Evolutionary conservation across 108 stramenopile species (phyloP), one percentile per base, ranked within the genome.

Genomic region (Fistulifera pelliculosa): DNA sequence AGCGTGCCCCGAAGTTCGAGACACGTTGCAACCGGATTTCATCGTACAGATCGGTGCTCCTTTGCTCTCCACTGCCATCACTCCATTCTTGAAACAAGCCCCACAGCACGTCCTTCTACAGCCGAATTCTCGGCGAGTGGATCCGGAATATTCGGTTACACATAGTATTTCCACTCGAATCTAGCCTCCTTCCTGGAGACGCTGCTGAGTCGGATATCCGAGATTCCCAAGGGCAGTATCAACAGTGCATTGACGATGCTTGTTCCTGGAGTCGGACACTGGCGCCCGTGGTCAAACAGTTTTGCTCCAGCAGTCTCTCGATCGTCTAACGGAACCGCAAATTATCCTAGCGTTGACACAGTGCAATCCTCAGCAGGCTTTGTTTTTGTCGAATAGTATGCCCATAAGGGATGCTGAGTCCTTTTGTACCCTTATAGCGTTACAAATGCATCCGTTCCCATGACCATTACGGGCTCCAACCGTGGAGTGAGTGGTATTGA

Each of bases 401-500:
- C 90, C 95, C 16, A 78, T 94, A 47, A 65, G 95, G 23, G 95
- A 96, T 69, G 78, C 81, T 24, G 95, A 96, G 47, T 74, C 70
- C 40, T 96, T 61, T 65, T 93, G 8, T 87, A 91, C 58, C 87
- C 84, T 12, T 52, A 42, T 6, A 16, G 24, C 53, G 56, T 43
- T 42, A 38, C 28, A 38, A 66, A 16, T 16, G 52, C 54, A 45
- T 35, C 31, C 3, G 27, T 39, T 31, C 52, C 64, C 41, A 14
- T 73, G 21, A 58, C n/a, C 38, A 60, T 70, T 6, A 69, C 70
- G 1, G 75, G 61, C 24, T 82, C 83, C 7, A 96, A 96, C 59
- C 64, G 95, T 50, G 95, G 95, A 15, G 91, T 91, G 15, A 90
- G 83, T 70, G 95, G 95, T 23, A 96, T 96, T 43, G 95, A 96